These are phyloP conservation scores for Fusarium sp. DNA, from an alignment of 2,329 filamentous ascomycete genomes.

Conservation along the genomic window DNA sequence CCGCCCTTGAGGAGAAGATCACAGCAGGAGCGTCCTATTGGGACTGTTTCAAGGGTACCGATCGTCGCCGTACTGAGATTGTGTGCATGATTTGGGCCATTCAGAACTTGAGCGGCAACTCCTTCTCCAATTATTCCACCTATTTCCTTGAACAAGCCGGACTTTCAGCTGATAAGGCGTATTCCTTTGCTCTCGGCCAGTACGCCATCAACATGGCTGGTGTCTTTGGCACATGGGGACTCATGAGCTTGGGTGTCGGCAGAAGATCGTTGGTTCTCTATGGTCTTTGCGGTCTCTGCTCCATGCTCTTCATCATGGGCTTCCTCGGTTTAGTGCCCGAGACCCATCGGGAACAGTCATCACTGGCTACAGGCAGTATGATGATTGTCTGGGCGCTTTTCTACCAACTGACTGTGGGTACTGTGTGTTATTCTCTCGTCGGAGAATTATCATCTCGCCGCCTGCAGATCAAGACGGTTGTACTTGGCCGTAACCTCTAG, in stretches of 20 bases:
- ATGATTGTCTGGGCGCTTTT: slow-evolving; percentile 87
- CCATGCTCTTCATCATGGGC: slow-evolving; percentile 86
- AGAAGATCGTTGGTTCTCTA: slow-evolving; percentile 83
- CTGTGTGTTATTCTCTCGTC: slow-evolving; percentile 91
- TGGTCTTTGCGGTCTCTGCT: slow-evolving; percentile 80
- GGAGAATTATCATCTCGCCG: slow-evolving; percentile 86
- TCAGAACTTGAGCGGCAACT: slow-evolving; percentile 75
- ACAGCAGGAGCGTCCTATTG: slow-evolving; percentile 81
- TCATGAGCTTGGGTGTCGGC: slow-evolving; percentile 83
- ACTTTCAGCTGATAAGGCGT: slow-evolving; percentile 66
- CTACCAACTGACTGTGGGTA: slow-evolving; percentile 90
- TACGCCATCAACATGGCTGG: slow-evolving; percentile 84
- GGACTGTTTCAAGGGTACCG: slow-evolving; percentile 87
- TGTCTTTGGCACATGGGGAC: slow-evolving; percentile 84
- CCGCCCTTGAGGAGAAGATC: slow-evolving; percentile 82
- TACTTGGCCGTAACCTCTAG: slow-evolving; percentile 85
- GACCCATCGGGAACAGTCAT: slow-evolving; percentile 70
- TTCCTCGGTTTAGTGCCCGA: slow-evolving; percentile 83
- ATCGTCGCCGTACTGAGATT: slow-evolving; percentile 82
- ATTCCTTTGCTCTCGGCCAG: slow-evolving; percentile 74
- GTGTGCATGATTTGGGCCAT: slow-evolving; percentile 76
- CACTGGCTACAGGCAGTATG: slow-evolving; percentile 85
- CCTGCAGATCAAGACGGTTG: slow-evolving; percentile 92
- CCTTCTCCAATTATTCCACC: slow-evolving; percentile 76
- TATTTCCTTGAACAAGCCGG: slow-evolving; percentile 75